Evolutionary conservation across 2,329 filamentous ascomycete species (phyloP), one percentile per base, ranked within the genome.

Genomic region (Chaetomium globosum): DNA sequence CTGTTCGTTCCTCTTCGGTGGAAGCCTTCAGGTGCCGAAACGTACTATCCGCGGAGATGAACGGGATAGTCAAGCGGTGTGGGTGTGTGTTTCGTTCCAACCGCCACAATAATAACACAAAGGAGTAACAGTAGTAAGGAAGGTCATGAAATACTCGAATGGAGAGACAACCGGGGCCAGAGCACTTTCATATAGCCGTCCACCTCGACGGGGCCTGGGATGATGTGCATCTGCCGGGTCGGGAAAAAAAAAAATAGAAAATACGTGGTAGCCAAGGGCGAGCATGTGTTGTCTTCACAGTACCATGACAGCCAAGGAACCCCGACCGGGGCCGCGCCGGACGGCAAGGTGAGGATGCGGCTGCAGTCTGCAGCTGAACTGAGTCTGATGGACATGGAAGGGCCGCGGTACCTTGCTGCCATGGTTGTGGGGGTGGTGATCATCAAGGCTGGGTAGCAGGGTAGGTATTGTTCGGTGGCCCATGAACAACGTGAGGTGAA

Each of bases 291-390:
- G 23, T 49, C 48, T 16, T 9, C 21, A 13, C 30, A 26, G 28
- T 33, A 23, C 30, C 31, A 53, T 36, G 43, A 16, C 28, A 43
- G 26, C 58, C 30, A 26, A 51, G 33, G 13, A 36, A 56, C 21
- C 52, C 31, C 26, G 55, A 30, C 51, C 52, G n/a, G 39, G 52
- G 31, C 55, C 43, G 31, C 30, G 30, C 39, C 39, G 30, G 61
- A 53, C 57, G 46, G 53, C 13, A 56, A 68, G 63, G 61, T 55
- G 61, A 68, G 53, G 63, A 65, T 59, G 57, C 49, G 57, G 61
- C 54, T 61, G 61, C 51, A 66, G 31, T 52, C 26, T 10, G 23
- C 63, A 65, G 63, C 66, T 68, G 66, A 66, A 64, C 58, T 33
- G 31, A 49, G 49, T 62, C 54, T 58, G 66, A 55, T 59, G 61